Evolutionary conservation across 768 basidiomycete species (phyloP).

Genomic region (Rhodotorula babjevae): DNA sequence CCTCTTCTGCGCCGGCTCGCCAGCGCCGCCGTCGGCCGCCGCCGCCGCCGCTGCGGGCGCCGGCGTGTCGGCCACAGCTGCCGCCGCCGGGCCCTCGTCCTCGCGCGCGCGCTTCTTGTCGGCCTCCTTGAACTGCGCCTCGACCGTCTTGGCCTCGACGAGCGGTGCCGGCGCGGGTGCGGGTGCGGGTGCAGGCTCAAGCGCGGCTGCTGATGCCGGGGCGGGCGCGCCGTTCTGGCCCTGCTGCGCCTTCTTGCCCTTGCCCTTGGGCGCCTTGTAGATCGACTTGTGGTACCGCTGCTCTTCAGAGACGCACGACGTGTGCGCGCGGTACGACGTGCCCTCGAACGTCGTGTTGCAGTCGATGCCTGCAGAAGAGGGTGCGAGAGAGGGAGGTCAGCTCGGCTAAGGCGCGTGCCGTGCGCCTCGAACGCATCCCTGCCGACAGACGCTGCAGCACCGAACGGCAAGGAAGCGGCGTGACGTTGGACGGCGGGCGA

Average conservation of each 20-base stretch:
- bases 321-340: conserved; percentile 32
- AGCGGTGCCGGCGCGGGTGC: not conserved
- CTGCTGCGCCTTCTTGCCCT: conserved; percentile 24
- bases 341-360: conserved; percentile 38
- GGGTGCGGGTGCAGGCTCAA: not conserved
- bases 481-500: not conserved
- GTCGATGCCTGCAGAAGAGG: conserved; percentile 24
- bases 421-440: no score
- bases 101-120: conserved; percentile 25
- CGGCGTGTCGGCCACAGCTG: not conserved
- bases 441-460: no score
- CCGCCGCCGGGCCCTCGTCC: not conserved
- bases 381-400: not conserved
- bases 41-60: not conserved
- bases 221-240: not conserved
- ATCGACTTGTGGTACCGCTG: conserved; percentile 35
- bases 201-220: not conserved
- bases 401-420: no score
- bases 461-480: no score
- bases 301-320: conserved; percentile 34
- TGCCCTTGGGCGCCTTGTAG: conserved; percentile 36
- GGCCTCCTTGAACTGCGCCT: not conserved
- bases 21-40: not conserved
- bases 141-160: no score
- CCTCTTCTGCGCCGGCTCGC: conserved; percentile 23